These are phyloP conservation scores for Coemansia sp. DNA, from an alignment of 192 early-diverging fungal genomes.

Conservation along the genomic window DNA sequence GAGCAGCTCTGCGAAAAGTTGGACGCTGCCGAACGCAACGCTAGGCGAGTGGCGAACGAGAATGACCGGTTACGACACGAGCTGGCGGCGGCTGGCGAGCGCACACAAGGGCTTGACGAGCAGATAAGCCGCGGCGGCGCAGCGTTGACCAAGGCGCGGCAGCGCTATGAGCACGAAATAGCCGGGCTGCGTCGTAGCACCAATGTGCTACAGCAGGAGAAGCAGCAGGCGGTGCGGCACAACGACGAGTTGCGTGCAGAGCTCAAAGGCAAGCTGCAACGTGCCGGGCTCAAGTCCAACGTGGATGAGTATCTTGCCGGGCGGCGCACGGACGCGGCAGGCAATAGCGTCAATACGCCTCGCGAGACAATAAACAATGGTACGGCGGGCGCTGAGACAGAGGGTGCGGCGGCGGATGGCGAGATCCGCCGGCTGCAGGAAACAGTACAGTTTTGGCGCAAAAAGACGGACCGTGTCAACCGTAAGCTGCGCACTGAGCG, in stretches of 20 bases:
- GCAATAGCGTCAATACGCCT: not conserved
- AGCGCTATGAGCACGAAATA: constrained; percentile 66
- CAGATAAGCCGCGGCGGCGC: constrained; percentile 23
- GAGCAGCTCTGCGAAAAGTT: constrained; percentile 29
- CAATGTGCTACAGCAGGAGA: constrained; percentile 63
- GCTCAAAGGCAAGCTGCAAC: constrained; percentile 55
- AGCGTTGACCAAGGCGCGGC: constrained; percentile 54
- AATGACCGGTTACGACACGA: constrained; percentile 59
- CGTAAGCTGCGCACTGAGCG: constrained; percentile 42
- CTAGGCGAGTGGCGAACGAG: constrained; percentile 47
- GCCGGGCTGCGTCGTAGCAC: constrained; percentile 56
- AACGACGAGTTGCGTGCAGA: constrained; percentile 62
- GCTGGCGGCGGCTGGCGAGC: constrained; percentile 56
- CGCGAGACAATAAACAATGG: not conserved
- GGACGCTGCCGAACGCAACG: constrained; percentile 19
- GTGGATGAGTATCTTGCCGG: constrained; percentile 53
- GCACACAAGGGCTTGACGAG: constrained; percentile 60
- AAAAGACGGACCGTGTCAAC: constrained; percentile 36
- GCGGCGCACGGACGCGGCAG: constrained; percentile 12
- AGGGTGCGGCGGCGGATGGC: constrained; percentile 16
- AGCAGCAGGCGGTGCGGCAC: constrained; percentile 54
- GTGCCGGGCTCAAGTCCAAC: constrained; percentile 47
- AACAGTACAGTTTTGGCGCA: constrained; percentile 42
- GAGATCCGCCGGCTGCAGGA: constrained; percentile 38
- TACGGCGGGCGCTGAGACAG: not conserved